Base-by-base conservation (phyloP, 2,329 filamentous ascomycete species). In the Fusarium robinianum region DNA sequence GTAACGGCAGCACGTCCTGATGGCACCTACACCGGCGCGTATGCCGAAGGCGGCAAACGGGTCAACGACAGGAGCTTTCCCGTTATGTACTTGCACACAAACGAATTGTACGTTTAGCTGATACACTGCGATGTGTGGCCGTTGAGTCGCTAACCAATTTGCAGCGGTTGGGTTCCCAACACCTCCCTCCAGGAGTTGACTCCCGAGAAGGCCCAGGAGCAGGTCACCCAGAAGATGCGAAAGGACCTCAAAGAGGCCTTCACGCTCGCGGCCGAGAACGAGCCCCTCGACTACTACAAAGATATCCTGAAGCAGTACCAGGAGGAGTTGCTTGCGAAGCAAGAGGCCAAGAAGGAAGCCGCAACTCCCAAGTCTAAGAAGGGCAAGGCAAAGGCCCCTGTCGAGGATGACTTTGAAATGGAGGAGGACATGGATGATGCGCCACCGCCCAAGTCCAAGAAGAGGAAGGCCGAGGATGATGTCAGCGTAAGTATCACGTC, bases 31-130 rank as follows among this genome's bases (percentile, higher is more conserved):
- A 84, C 88, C 40, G 88, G 90, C 47, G 88, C 92, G 54, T 96
- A 88, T 64, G 82, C 84, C 26, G 90, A 96, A 61, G 91, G 87
- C 49, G 92, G 88, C 60, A 94, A 94, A 75, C 87, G 90, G 56
- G 84, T 81, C 27, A 81, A 85, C 50, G 90, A 96, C 69, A 82
- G 92, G 53, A 90, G 87, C 19, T 97, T 90, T 66, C 89, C 92
- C 5, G 84, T 97, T 63, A 96, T 97, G 92, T 97, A 96, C 67
- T 74, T 97, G 36, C 78, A 83, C 53, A 96, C 91, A 24, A 96
- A 97, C 63, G 92, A 97, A 77, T 97, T 99, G 94, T 99, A 74
- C 82, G 92, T 83, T 18, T 18, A 9, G 14, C 12, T 24, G 12
- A 14, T 6, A 5, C 5, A 17, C 16, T 4, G 3, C 23, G 18